Evolutionary conservation across 805 yeast species (phyloP).

Genomic region (Yamadazyma endophytica): DNA sequence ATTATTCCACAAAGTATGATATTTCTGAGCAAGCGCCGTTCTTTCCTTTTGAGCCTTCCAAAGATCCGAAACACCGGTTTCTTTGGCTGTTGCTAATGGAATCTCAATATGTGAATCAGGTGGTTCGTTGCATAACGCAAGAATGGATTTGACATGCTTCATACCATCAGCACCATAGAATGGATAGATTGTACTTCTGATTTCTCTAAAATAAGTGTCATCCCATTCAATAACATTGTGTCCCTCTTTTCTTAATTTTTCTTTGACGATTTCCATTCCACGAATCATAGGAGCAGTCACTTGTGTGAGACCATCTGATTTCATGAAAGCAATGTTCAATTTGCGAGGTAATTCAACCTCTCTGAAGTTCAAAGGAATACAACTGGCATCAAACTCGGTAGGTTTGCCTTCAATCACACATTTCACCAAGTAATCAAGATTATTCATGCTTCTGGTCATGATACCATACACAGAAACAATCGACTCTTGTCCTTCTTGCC

Average conservation of each 20-base stretch:
- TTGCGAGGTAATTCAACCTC: conserved; percentile 31
- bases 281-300: conserved; percentile 62
- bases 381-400: conserved; percentile 47
- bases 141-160: conserved; percentile 7
- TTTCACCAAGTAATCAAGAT: conserved; percentile 45
- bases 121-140: conserved; percentile 7
- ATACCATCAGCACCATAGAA: conserved; percentile 10
- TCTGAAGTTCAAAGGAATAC: conserved; percentile 51
- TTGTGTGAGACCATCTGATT: conserved; percentile 59
- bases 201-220: conserved; percentile 8
- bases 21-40: conserved; percentile 5
- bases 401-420: conserved; percentile 55
- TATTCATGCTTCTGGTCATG: conserved; percentile 56
- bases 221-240: conserved; percentile 42
- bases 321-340: conserved; percentile 56
- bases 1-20: conserved; percentile 5
- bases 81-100: conserved; percentile 2
- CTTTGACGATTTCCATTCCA: conserved; percentile 49
- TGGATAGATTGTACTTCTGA: conserved; percentile 8
- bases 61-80: conserved; percentile 7
- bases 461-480: conserved; percentile 69
- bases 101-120: conserved; percentile 6
- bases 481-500: conserved; percentile 62
- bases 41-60: conserved; percentile 10
- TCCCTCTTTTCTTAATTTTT: conserved; percentile 53